Percentiles rank a stretch among this genome's conserved stretches.
phyloP scores from a whole-genome alignment of 345 rosid genomes.

The Theobroma cacao region DNA sequence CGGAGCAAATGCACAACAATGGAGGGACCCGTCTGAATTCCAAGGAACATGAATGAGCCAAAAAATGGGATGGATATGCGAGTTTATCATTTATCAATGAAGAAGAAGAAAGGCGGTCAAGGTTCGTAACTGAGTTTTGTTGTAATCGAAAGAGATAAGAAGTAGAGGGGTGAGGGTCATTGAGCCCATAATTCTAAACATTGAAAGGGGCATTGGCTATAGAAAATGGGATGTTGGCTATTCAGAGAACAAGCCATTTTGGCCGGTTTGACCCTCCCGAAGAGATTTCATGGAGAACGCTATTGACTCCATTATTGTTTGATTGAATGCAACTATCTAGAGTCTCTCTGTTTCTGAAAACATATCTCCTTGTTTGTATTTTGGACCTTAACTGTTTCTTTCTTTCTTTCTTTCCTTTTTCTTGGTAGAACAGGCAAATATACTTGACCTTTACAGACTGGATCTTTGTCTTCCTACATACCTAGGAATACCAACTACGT shows the following conservation, averaged over 20 bases:
- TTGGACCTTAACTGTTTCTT: neutral
- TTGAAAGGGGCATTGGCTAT: conserved; percentile 20
- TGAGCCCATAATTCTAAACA: conserved; percentile 24
- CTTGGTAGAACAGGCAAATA: neutral
- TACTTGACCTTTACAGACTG: conserved; percentile 4
- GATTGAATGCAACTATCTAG: neutral
- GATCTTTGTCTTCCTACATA: conserved; percentile 9
- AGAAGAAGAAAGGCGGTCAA: neutral
- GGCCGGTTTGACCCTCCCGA: conserved; percentile 6
- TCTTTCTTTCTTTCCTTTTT: neutral
- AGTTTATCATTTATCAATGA: neutral
- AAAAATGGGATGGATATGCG: neutral
- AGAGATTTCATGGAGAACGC: neutral
- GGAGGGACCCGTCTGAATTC: neutral
- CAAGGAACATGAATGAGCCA: neutral
- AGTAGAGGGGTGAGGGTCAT: neutral
- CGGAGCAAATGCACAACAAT: neutral
- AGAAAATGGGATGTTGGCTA: conserved; percentile 41
- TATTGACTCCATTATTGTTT: conserved; percentile 3
- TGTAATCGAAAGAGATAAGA: conserved; percentile 21
- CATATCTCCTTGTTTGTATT: neutral
- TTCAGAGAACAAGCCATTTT: conserved; percentile 29
- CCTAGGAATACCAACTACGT: neutral
- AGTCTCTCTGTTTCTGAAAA: neutral
- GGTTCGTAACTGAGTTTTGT: neutral